Conservation (phyloP, 805 yeast genomes). For the Myxozyma lipomycoides region DNA sequence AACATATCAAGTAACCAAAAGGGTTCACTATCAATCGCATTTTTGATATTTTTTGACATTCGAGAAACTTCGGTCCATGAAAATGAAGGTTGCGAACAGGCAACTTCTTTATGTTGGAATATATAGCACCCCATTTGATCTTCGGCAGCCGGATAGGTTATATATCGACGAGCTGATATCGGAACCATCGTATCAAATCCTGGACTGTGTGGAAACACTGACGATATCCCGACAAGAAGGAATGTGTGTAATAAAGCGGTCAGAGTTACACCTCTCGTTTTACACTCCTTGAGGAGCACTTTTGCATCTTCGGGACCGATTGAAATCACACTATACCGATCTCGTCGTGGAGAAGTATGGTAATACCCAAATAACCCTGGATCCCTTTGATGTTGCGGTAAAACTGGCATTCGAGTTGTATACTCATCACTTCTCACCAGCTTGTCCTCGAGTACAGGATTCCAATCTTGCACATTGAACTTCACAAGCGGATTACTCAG, state of each 20-base stretch:
- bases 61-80: constrained; percentile 4
- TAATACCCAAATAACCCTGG: background rate
- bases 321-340: background rate
- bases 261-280: constrained; percentile 6
- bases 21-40: constrained; percentile 2
- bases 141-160: background rate
- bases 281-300: background rate
- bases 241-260: constrained; percentile 4
- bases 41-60: background rate
- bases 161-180: constrained; percentile 9
- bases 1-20: constrained; percentile 5
- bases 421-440: background rate
- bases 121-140: constrained; percentile 8
- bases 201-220: background rate
- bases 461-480: background rate
- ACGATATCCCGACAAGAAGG: background rate
- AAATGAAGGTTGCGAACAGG: background rate
- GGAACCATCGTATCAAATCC: constrained; percentile 10
- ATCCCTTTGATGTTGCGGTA: background rate
- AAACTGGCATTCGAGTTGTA: background rate
- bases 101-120: constrained; percentile 1
- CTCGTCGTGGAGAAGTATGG: background rate
- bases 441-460: background rate
- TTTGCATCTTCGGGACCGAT: background rate
- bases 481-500: background rate